Evolutionary conservation across 202 grass and related monocot species (phyloP).

Genomic region (Musa balbisiana): DNA sequence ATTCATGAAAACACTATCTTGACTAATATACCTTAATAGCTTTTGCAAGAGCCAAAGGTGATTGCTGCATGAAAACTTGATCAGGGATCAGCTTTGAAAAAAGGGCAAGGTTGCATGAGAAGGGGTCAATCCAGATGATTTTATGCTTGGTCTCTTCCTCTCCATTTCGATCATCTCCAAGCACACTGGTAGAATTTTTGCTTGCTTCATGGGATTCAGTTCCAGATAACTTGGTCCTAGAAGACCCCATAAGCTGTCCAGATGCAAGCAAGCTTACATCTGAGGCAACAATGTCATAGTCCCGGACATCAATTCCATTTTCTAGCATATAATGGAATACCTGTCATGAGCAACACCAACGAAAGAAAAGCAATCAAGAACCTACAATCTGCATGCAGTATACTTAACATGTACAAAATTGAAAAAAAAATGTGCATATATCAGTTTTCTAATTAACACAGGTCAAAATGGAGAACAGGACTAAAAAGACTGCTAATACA

Average conservation of each 20-base stretch:
- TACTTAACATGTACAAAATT: neutral
- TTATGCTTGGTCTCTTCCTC: conserved; percentile 23
- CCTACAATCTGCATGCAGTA: neutral
- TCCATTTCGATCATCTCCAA: conserved; percentile 25
- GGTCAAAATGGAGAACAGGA: too few species aligned
- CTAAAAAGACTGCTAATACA: neutral
- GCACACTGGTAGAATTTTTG: conserved; percentile 6
- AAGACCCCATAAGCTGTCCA: conserved; percentile 38
- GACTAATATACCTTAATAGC: conserved; percentile 66
- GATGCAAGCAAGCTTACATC: conserved; percentile 73
- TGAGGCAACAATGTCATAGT: conserved; percentile 56
- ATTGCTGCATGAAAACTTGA: conserved; percentile 65
- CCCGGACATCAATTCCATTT: conserved; percentile 80
- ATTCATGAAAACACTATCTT: neutral
- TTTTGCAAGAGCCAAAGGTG: conserved; percentile 91
- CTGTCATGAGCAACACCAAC: conserved; percentile 29
- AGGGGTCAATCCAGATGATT: conserved; percentile 83
- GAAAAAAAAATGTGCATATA: neutral
- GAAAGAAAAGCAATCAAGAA: conserved; percentile 7
- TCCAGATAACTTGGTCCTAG: neutral
- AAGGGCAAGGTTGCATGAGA: conserved; percentile 77
- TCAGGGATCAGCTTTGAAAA: conserved; percentile 48
- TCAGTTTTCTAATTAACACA: neutral
- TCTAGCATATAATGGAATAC: conserved; percentile 50
- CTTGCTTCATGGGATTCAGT: conserved; percentile 20